Conservation (phyloP, 2,329 filamentous ascomycete species). For the Xylaria sp. region DNA sequence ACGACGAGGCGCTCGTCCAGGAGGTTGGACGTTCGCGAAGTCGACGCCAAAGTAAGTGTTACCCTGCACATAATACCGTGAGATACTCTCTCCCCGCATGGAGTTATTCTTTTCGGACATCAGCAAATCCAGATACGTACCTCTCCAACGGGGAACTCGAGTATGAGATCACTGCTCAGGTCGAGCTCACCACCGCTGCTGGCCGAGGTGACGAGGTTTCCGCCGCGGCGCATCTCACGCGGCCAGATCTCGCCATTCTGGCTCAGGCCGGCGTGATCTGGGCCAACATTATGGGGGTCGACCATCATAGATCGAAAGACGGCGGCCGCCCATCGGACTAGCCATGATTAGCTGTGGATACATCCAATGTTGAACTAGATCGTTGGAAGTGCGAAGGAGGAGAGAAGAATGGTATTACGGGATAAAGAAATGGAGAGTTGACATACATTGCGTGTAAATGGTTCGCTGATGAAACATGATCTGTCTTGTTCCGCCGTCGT, state of each 20-base stretch:
- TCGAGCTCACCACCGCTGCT: conserved; percentile 16
- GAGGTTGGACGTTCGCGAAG: not conserved
- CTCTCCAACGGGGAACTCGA: conserved; percentile 26
- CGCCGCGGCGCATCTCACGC: not conserved
- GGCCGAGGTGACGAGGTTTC: not conserved
- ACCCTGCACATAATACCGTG: not conserved
- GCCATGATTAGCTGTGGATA: not conserved
- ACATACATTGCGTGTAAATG: conserved; percentile 14
- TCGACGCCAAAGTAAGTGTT: conserved; percentile 13
- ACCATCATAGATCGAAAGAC: conserved; percentile 7
- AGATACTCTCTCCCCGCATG: not conserved
- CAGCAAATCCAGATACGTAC: not conserved
- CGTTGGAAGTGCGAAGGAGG: not conserved
- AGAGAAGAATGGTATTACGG: not conserved
- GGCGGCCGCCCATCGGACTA: not conserved
- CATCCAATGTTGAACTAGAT: not conserved
- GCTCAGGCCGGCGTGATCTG: conserved; percentile 7
- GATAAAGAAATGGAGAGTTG: not conserved
- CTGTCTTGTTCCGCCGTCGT: conserved; percentile 6
- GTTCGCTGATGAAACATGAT: conserved; percentile 14
- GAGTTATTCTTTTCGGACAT: not conserved
- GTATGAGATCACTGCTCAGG: conserved; percentile 2
- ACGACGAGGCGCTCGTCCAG: not conserved
- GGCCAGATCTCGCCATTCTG: conserved; percentile 24
- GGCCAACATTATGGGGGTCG: not conserved